phyloP scores from a whole-genome alignment of 1,284 basidiomycete genomes.

The Schizophyllum commune region DNA sequence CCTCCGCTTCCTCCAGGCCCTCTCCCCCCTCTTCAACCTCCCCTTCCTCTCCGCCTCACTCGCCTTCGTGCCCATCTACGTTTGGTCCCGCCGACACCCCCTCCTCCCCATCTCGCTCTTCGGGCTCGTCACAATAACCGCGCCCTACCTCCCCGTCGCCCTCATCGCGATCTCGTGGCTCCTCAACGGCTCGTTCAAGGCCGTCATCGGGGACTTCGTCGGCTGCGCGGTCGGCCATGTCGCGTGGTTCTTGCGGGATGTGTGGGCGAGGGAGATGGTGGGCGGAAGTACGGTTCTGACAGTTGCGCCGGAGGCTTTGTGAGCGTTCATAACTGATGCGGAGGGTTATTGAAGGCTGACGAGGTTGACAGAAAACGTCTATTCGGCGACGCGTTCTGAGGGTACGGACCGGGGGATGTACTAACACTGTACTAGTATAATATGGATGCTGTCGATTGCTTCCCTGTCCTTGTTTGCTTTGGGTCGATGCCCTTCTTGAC shows the following conservation, averaged over 20 bases:
- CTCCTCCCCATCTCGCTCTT: conserved; percentile 93
- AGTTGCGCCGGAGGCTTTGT: conserved; percentile 75
- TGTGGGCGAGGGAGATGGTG: conserved; percentile 90
- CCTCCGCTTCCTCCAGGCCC: conserved; percentile 36
- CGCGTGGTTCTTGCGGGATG: conserved; percentile 89
- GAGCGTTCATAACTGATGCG: no score
- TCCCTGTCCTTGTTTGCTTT: no score
- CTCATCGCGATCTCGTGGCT: conserved; percentile 89
- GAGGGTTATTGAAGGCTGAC: no score
- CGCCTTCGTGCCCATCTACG: conserved; percentile 91
- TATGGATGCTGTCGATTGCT: not conserved
- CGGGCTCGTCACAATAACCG: conserved; percentile 89
- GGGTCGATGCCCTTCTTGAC: no score
- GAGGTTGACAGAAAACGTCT: not conserved
- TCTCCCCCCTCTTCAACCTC: conserved; percentile 83
- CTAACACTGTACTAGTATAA: not conserved
- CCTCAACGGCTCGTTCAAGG: conserved; percentile 79
- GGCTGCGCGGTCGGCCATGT: conserved; percentile 89
- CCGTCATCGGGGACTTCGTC: conserved; percentile 78
- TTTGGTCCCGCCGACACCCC: conserved; percentile 94
- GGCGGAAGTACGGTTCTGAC: conserved; percentile 71
- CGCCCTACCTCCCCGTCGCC: conserved; percentile 90
- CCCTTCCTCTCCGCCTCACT: conserved; percentile 86
- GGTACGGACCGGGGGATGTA: not conserved
- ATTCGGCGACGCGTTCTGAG: not conserved